Base-by-base conservation (phyloP, 345 rosid genomes). In the Gossypium australe region DNA sequence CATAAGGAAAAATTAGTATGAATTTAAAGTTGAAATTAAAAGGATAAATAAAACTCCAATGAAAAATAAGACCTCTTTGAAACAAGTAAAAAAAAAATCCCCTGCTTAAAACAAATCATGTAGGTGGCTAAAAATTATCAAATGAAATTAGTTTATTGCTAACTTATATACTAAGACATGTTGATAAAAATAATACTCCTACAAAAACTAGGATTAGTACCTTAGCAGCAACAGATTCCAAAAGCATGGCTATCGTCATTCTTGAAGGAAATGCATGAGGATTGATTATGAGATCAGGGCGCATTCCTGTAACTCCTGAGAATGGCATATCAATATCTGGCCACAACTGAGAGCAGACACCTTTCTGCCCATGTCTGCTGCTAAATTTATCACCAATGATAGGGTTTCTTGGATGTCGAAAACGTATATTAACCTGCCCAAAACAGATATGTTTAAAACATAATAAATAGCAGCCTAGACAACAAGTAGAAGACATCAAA, bases 201-300 rank as follows among this genome's bases (percentile, higher is more conserved):
- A 34, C 41, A 34, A 34, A 34, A 34, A 34, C 41, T 34, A 34
- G 41, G 7, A 34, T 34, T 34, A 72, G 43, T 81, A 94, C 98
- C 98, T 95, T 95, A n/a, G 98, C 99, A 78, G 97, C 98, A 74
- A 93, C 80, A 53, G 96, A 90, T 81, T 95, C 99, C 73, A 95
- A 80, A 87, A 95, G 99, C 99, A 95, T 95, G 70, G 92, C 99
- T 18, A 95, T 93, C 64, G 97, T 93, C 97, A 93, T 95, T 84
- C 99, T 87, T 11, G 99, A 95, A 77, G 99, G 99, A 86, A 95
- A 95, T 58, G 99, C 99, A 80, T 93, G 98, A 3, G 99, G 99
- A 84, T 95, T 95, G 72, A 95, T 93, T 68, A 95, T 95, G 76
- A 95, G 86, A 90, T 95, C 99, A 47, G 99, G 99, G 66, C 94